Evolutionary conservation across 1,139 yeast genomes (phyloP).

Genomic region (Suhomyces kunorum): DNA sequence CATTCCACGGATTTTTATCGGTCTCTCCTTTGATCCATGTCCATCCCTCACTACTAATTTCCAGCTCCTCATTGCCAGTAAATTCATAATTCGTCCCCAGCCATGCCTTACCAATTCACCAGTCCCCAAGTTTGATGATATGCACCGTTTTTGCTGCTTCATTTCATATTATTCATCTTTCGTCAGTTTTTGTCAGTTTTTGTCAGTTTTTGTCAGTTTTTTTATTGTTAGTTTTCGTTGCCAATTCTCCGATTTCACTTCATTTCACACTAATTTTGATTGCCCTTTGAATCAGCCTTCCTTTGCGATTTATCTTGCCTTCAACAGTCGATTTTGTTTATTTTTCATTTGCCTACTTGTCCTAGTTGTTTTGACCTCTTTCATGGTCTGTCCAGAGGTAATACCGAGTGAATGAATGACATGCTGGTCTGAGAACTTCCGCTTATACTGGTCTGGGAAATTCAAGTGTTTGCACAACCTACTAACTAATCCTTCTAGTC

Average conservation of each 20-base stretch:
- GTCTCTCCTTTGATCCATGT: no score
- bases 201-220: conserved; percentile 4
- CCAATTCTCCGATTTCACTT: no score
- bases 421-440: conserved; percentile 7
- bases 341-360: conserved; percentile 3
- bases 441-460: conserved; percentile 19
- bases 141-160: background rate
- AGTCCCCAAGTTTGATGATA: background rate
- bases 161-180: no score
- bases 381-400: background rate
- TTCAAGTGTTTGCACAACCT: background rate
- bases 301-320: no score
- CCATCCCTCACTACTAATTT: background rate
- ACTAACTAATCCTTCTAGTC: no score
- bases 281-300: no score
- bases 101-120: background rate
- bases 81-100: background rate
- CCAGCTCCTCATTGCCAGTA: background rate
- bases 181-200: background rate
- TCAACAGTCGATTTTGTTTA: no score
- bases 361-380: background rate
- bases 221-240: background rate
- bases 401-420: background rate
- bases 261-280: no score
- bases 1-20: background rate